These are phyloP conservation scores for Malassezia sp. DNA, from an alignment of 1,284 basidiomycete species.

Conservation along the genomic window DNA sequence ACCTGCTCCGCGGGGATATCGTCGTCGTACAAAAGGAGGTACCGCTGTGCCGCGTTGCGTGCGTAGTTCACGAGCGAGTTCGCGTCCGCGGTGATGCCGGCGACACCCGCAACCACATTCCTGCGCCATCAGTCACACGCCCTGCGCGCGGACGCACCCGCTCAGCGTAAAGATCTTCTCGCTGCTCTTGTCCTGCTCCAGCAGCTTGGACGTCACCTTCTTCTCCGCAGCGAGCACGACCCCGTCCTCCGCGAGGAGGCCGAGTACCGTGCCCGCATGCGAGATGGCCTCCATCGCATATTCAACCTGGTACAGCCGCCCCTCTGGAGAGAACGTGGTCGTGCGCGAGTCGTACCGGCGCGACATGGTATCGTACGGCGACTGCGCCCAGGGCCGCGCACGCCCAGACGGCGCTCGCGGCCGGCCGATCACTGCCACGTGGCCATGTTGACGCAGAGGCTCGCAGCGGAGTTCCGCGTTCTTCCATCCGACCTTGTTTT, in stretches of 20 bases:
- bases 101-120: slow-evolving; percentile 88
- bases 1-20: slow-evolving; percentile 95
- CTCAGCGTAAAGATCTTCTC: slow-evolving; percentile 97
- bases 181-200: slow-evolving; percentile 78
- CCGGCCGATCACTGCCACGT: slow-evolving; percentile 8
- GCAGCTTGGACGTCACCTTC: slow-evolving; percentile 93
- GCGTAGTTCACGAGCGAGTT: slow-evolving; percentile 95
- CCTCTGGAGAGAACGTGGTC: slow-evolving; percentile 48
- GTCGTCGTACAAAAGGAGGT: slow-evolving; percentile 82
- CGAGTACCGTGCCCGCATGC: slow-evolving; percentile 86
- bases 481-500: background rate
- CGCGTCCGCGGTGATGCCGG: slow-evolving; percentile 90
- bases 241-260: slow-evolving; percentile 75
- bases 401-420: background rate
- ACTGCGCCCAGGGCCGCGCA: no score
- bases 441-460: no score
- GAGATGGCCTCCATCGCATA: slow-evolving; percentile 99
- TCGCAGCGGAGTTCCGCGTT: background rate
- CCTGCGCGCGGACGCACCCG: no score
- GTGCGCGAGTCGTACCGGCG: slow-evolving; percentile 44
- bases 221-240: slow-evolving; percentile 98
- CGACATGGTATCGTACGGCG: slow-evolving; percentile 37
- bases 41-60: slow-evolving; percentile 72
- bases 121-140: slow-evolving; percentile 29
- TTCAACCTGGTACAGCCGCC: slow-evolving; percentile 60